These are phyloP conservation scores for Carallia pectinifolia DNA, from an alignment of 345 rosid species.

Conservation along the genomic window DNA sequence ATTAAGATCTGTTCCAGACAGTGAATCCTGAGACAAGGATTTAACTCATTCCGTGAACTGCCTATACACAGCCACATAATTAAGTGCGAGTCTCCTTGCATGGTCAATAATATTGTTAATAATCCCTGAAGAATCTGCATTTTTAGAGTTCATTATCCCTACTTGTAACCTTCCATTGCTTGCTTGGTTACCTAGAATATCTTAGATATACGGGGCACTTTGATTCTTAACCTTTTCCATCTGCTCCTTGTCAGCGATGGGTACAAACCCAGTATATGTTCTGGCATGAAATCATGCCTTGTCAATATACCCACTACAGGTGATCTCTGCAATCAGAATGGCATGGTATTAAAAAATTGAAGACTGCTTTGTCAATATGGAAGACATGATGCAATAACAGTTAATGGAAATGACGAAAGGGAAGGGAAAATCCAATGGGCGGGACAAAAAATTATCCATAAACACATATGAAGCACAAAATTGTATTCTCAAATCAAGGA, in stretches of 20 bases:
- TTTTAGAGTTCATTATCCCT: background rate
- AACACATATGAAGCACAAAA: too few relatives aligned
- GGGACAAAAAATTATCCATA: too few relatives aligned
- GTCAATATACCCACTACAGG: constrained; percentile 87
- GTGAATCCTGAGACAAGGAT: too few relatives aligned
- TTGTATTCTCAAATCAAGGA: too few relatives aligned
- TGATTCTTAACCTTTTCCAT: constrained; percentile 78
- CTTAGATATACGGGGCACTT: constrained; percentile 30
- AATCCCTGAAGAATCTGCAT: background rate
- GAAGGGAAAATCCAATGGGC: too few relatives aligned
- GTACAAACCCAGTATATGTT: constrained; percentile 71
- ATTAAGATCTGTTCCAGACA: too few relatives aligned
- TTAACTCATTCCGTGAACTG: background rate
- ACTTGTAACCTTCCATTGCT: constrained; percentile 11
- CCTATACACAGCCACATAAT: background rate
- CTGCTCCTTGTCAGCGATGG: constrained; percentile 50
- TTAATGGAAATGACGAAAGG: too few relatives aligned
- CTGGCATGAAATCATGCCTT: constrained; percentile 94
- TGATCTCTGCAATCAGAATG: constrained; percentile 54
- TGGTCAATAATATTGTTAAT: background rate
- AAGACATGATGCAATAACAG: too few relatives aligned
- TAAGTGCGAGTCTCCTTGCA: background rate
- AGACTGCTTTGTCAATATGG: too few relatives aligned
- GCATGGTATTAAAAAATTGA: background rate
- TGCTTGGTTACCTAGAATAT: background rate